phyloP scores from a whole-genome alignment of 257 asterid species.

The Forsythia viridissima region DNA sequence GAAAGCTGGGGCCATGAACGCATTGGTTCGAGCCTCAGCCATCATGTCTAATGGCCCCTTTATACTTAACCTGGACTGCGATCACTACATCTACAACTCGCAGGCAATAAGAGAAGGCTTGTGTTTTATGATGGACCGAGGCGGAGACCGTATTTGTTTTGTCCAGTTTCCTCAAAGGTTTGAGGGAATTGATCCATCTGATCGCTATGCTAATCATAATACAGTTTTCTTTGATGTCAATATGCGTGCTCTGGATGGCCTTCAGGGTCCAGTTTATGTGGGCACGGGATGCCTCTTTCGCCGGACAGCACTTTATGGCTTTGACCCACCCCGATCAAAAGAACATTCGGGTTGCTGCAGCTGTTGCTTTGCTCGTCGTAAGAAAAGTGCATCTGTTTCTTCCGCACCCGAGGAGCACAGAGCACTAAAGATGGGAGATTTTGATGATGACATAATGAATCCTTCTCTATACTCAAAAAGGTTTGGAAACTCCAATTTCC shows the following conservation, averaged over 20 bases:
- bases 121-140: slow-evolving; percentile 91
- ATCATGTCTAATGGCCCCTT: slow-evolving; percentile 94
- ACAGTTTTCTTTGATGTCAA: slow-evolving; percentile 87
- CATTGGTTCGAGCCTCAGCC: slow-evolving; percentile 86
- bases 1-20: slow-evolving; percentile 96
- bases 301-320: slow-evolving; percentile 77
- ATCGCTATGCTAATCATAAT: slow-evolving; percentile 83
- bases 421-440: slow-evolving; percentile 74
- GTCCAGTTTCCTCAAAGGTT: slow-evolving; percentile 86
- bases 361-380: slow-evolving; percentile 54
- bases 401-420: slow-evolving; percentile 62
- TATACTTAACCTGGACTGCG: slow-evolving; percentile 86
- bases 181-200: slow-evolving; percentile 88
- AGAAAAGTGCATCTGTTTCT: slow-evolving; percentile 43
- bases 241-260: slow-evolving; percentile 87
- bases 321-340: slow-evolving; percentile 81
- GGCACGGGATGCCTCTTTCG: slow-evolving; percentile 91
- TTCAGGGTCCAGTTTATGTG: slow-evolving; percentile 85
- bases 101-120: slow-evolving; percentile 80
- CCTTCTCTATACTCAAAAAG: slow-evolving; percentile 67
- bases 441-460: slow-evolving; percentile 70
- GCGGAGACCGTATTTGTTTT: slow-evolving; percentile 78
- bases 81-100: slow-evolving; percentile 86
- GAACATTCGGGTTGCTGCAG: slow-evolving; percentile 72
- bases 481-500: slow-evolving; percentile 75